These are phyloP conservation scores for Globisporangium radiosum DNA, from an alignment of 352 stramenopile genomes.

Conservation along the genomic window DNA sequence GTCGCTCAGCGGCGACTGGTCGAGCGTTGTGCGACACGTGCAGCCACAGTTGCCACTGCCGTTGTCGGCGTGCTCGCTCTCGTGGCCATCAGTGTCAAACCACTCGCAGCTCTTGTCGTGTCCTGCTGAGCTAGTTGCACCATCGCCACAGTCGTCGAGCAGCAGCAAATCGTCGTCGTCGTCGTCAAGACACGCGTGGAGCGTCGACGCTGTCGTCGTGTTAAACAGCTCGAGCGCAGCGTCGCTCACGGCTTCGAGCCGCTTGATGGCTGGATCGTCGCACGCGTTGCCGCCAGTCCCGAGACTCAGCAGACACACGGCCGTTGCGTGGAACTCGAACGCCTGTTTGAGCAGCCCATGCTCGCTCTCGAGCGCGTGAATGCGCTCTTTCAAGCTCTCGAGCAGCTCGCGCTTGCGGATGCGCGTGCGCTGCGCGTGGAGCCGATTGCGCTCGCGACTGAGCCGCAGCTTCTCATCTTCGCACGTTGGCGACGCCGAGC, in stretches of 20 bases:
- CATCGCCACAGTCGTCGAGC: constrained; percentile 7
- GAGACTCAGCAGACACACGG: constrained; percentile 52
- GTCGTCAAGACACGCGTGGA: constrained; percentile 19
- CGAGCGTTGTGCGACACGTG: constrained; percentile 13
- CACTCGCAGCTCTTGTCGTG: constrained; percentile 44
- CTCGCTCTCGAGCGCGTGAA: constrained; percentile 51
- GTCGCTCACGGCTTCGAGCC: constrained; percentile 46
- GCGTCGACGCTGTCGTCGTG: constrained; percentile 30
- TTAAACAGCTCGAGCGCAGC: constrained; percentile 32
- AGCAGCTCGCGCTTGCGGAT: constrained; percentile 74
- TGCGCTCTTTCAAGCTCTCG: constrained; percentile 68
- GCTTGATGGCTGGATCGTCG: constrained; percentile 35
- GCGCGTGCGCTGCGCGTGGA: constrained; percentile 67
- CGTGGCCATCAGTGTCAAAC: constrained; percentile 21
- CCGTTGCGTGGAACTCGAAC: constrained; percentile 71
- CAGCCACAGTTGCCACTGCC: constrained; percentile 4
- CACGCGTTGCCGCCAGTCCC: constrained; percentile 21
- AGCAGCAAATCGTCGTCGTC: constrained; percentile 21
- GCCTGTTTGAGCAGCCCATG: constrained; percentile 60
- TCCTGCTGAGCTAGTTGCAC: neutral
- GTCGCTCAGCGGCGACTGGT: constrained; percentile 8
- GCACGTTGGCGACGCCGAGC: constrained; percentile 10
- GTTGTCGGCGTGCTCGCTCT: constrained; percentile 11
- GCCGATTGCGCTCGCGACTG: constrained; percentile 66
- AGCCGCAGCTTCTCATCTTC: constrained; percentile 69